Percentiles rank a stretch among this genome's conserved stretches.
Evolutionary conservation across 2,329 filamentous ascomycete species (phyloP).

Genomic region (Alternaria brassicae): DNA sequence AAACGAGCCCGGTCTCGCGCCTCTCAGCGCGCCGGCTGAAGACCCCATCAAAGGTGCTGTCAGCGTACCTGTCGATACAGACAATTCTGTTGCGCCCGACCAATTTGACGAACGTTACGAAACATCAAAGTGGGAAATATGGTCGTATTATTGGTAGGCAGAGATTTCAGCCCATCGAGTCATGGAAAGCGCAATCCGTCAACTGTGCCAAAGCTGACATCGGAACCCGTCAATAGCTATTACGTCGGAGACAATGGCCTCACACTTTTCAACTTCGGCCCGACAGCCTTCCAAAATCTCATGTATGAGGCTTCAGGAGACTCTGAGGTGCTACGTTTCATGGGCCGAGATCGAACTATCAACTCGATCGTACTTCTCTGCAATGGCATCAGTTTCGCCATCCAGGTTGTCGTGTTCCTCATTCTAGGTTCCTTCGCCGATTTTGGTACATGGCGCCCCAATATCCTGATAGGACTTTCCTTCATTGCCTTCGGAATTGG

Average conservation of each 20-base stretch:
- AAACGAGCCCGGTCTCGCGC: slow-evolving; percentile 34
- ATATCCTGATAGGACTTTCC: slow-evolving; percentile 66
- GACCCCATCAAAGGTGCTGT: slow-evolving; percentile 32
- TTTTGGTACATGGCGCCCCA: slow-evolving; percentile 68
- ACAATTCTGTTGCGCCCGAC: slow-evolving; percentile 59
- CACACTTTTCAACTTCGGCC: slow-evolving; percentile 63
- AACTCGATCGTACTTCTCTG: slow-evolving; percentile 63
- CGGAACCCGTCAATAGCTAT: slow-evolving; percentile 53
- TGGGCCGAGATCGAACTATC: slow-evolving; percentile 55
- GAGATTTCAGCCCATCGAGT: background rate
- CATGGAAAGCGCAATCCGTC: background rate
- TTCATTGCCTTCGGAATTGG: slow-evolving; percentile 60
- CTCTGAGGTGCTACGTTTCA: slow-evolving; percentile 61
- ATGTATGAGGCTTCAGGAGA: slow-evolving; percentile 67
- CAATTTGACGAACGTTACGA: slow-evolving; percentile 62
- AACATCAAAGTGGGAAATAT: slow-evolving; percentile 63
- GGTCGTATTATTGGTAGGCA: slow-evolving; percentile 61
- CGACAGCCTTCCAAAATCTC: slow-evolving; percentile 64
- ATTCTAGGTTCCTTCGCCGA: slow-evolving; percentile 64
- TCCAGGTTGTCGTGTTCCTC: slow-evolving; percentile 66
- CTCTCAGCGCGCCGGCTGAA: slow-evolving; percentile 28
- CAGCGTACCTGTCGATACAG: slow-evolving; percentile 33
- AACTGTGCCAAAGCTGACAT: slow-evolving; percentile 7
- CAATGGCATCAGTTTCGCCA: slow-evolving; percentile 73
- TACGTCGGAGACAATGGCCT: slow-evolving; percentile 72